Evolutionary conservation across 2,329 filamentous ascomycete genomes (phyloP), one percentile per base, ranked within the genome.

Genomic region (Didymella keratinophila): DNA sequence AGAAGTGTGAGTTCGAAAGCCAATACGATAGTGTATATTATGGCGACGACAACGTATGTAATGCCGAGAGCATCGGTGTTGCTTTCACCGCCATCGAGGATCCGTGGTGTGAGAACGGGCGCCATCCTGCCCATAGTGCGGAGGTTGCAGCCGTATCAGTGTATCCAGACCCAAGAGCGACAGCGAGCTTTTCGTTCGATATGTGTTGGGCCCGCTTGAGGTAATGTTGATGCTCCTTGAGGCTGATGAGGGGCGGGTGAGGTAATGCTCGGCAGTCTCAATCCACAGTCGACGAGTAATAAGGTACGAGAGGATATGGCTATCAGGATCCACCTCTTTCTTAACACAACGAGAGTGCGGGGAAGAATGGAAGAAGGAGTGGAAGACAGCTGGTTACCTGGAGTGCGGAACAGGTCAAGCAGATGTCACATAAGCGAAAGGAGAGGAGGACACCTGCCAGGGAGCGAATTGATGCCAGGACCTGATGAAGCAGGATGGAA

Each of bases 11-110:
- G 62, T 43, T 77, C 72, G 21, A 42, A 69, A 16, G 62, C 60
- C n/a, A 76, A 46, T 20, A 73, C 41, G 32, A 76, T 30, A 4
- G 74, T 76, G 61, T 76, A 78, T 11, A 74, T 7, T 50, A 75
- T 71, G 44, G 73, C 67, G 32, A 67, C 30, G 36, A 71, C 54
- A 34, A 77, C 59, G 56, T 77, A 77, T 56, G 59, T 48, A 56
- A 76, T 70, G 27, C 74, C 74, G 6, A 72, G 61, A 20, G 68
- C 56, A 52, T 76, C 72, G 14, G 66, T 58, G 61, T 77, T 77
- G 43, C 73, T 63, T 37, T 56, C 63, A 5, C 42, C 39, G 52
- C 74, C 73, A 64, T 77, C 66, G 54, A 77, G 61, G 42, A 60
- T 48, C 45, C 73, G 70, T 28, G 67, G 61, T 21, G 55, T 50